Evolutionary conservation across 345 rosid species (phyloP), one percentile per base, ranked within the genome.

Genomic region (Aethionema arabicum): DNA sequence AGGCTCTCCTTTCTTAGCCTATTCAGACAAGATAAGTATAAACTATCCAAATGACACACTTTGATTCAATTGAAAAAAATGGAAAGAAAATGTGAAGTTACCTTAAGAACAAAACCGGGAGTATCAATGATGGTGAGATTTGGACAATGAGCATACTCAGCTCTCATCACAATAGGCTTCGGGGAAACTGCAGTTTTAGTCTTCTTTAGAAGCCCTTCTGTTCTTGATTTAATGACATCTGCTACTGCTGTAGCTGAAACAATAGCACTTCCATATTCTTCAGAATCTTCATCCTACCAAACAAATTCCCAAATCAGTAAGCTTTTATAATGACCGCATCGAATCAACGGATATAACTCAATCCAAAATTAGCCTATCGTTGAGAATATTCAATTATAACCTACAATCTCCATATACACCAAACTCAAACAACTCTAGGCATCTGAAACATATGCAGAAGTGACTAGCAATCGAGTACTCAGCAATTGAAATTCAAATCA

Each of bases 1-100:
- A 11, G 99, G 97, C 76, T 93, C 99, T 75, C 99, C 99, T 73
- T 87, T 90, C 78, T 85, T 93, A 4, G 97, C 96, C 98, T 92
- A 74, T 8, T 1, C 35, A 66, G 3, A 48, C 49, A 59, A 59
- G 37, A 1, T 58, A n/a, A n/a, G n/a, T 5, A 59, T 4, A 66
- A 53, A 53, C 56, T 31, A 33, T 43, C 11, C 21, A 57, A 35
- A 1, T 1, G 4, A 58, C 36, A 41, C n/a, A 47, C 16, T 38
- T 8, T 13, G 12, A 40, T 11, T 4, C 7, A 37, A 13, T 7
- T 5, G 15, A 41, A 8, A 11, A 2, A 11, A 5, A 30, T 5
- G 27, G 27, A 52, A 11, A 1, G 0, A 31, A 0, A 10, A 42
- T 7, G 50, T 37, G 30, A 54, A 54, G 57, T 12, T 45, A 86